Evolutionary conservation across 352 stramenopile genomes (phyloP).

Genomic region (Phytophthora tentaculata): DNA sequence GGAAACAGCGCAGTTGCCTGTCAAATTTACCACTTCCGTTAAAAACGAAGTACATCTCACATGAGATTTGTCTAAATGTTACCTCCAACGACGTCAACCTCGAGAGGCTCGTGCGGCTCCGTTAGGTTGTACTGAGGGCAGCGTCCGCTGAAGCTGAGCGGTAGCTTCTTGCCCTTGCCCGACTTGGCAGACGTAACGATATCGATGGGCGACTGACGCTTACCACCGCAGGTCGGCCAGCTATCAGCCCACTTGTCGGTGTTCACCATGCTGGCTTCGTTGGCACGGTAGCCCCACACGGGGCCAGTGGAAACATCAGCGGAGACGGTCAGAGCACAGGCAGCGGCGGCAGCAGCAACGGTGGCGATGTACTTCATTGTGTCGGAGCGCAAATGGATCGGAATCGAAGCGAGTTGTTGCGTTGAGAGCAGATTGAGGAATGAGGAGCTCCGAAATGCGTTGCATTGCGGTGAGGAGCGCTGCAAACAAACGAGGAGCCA

Average conservation of each 20-base stretch:
- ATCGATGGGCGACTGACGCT: slow-evolving; percentile 53
- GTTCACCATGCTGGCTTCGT: slow-evolving; percentile 32
- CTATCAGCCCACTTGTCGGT: slow-evolving; percentile 33
- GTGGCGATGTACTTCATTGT: slow-evolving; percentile 36
- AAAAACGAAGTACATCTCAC: not conserved
- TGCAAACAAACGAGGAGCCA: slow-evolving; percentile 17
- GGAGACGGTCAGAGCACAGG: slow-evolving; percentile 22
- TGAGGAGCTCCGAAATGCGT: slow-evolving; percentile 10
- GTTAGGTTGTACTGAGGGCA: slow-evolving; percentile 44
- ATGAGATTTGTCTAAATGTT: not conserved
- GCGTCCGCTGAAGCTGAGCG: slow-evolving; percentile 39
- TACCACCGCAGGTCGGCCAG: slow-evolving; percentile 35
- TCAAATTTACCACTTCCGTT: slow-evolving; percentile 11
- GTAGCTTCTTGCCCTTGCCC: slow-evolving; percentile 14
- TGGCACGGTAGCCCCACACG: slow-evolving; percentile 40
- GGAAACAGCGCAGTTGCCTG: slow-evolving; percentile 20
- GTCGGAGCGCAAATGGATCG: slow-evolving; percentile 16
- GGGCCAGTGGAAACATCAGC: slow-evolving; percentile 16
- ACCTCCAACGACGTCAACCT: slow-evolving; percentile 37
- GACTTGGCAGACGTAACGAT: slow-evolving; percentile 28
- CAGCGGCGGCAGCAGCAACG: slow-evolving; percentile 25
- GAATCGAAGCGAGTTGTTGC: slow-evolving; percentile 21
- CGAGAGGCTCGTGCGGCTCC: slow-evolving; percentile 33
- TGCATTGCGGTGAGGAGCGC: slow-evolving; percentile 11
- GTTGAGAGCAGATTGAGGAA: slow-evolving; percentile 28